A percentile compares a stretch with the other conserved stretches of the same genome.
These are phyloP conservation scores for Globisporangium okanoganense DNA, from an alignment of 352 stramenopile species.

Conservation along the genomic window DNA sequence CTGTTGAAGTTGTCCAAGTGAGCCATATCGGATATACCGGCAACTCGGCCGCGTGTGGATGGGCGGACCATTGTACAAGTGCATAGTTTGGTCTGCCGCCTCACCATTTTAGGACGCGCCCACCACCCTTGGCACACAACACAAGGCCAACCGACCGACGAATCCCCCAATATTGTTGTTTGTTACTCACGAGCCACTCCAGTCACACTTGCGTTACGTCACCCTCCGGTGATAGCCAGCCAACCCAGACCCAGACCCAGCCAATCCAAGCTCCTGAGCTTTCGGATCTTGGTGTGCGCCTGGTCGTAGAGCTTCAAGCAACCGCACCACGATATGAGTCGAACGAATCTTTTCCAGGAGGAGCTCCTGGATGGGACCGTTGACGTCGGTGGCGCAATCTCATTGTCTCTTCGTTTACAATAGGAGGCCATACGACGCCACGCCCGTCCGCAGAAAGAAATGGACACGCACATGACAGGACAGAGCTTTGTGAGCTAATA, in stretches of 20 bases:
- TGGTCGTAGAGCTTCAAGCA: conserved; percentile 3
- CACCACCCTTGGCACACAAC: too few relatives aligned
- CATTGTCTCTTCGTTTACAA: background rate
- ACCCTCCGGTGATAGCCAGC: background rate
- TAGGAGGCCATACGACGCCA: background rate
- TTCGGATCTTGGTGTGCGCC: background rate
- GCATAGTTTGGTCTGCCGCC: too few relatives aligned
- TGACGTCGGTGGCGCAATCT: background rate
- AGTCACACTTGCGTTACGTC: conserved; percentile 5
- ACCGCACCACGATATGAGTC: background rate
- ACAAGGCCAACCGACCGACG: too few relatives aligned
- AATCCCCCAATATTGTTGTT: background rate
- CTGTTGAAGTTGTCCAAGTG: background rate
- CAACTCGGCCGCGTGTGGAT: background rate
- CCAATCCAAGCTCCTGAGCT: background rate
- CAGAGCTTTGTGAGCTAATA: too few relatives aligned
- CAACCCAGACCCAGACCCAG: too few relatives aligned
- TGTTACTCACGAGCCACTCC: conserved; percentile 5
- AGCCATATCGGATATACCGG: too few relatives aligned
- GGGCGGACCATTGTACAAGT: too few relatives aligned
- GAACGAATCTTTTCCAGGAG: background rate
- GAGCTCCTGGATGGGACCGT: background rate
- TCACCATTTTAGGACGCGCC: too few relatives aligned
- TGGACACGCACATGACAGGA: too few relatives aligned
- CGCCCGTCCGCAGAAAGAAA: too few relatives aligned